Conservation (phyloP, 2,329 filamentous ascomycete genomes). For the Fonsecaea nubica region DNA sequence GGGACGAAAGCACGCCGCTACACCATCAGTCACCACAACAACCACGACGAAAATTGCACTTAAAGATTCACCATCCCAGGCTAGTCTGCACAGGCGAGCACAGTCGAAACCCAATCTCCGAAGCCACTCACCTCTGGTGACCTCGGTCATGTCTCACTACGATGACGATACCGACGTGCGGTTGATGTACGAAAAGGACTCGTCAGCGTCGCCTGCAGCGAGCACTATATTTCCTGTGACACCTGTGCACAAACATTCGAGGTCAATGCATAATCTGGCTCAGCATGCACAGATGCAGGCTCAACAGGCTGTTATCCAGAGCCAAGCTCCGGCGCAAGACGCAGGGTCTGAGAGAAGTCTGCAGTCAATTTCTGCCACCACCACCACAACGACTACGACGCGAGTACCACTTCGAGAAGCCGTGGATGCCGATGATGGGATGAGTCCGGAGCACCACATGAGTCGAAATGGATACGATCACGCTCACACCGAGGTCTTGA, state of each 20-base stretch:
- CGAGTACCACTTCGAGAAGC: slow-evolving; percentile 36
- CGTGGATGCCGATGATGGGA: slow-evolving; percentile 31
- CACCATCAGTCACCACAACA: slow-evolving; percentile 21
- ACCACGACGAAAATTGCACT: slow-evolving; percentile 34
- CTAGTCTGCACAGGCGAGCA: slow-evolving; percentile 30
- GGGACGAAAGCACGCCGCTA: slow-evolving; percentile 10
- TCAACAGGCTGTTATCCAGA: not conserved
- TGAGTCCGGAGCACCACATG: slow-evolving; percentile 23
- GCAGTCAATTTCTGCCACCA: slow-evolving; percentile 17
- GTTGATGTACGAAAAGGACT: slow-evolving; percentile 19
- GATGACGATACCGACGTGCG: slow-evolving; percentile 10
- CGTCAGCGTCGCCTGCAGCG: slow-evolving; percentile 37
- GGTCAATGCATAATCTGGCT: slow-evolving; percentile 29
- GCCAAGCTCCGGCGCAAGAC: not conserved
- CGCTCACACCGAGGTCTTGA: slow-evolving; percentile 45
- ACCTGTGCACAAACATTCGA: slow-evolving; percentile 34
- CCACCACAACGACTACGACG: slow-evolving; percentile 36
- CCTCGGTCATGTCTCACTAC: slow-evolving; percentile 25
- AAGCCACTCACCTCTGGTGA: slow-evolving; percentile 32
- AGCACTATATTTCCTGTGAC: slow-evolving; percentile 39
- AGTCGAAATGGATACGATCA: slow-evolving; percentile 43
- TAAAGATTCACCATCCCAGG: slow-evolving; percentile 31
- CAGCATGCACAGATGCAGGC: slow-evolving; percentile 21
- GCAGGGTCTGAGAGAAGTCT: slow-evolving; percentile 15
- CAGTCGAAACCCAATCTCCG: slow-evolving; percentile 34